Evolutionary conservation across 2,329 filamentous ascomycete species (phyloP).

Genomic region (Scleromitrula shiraiana): DNA sequence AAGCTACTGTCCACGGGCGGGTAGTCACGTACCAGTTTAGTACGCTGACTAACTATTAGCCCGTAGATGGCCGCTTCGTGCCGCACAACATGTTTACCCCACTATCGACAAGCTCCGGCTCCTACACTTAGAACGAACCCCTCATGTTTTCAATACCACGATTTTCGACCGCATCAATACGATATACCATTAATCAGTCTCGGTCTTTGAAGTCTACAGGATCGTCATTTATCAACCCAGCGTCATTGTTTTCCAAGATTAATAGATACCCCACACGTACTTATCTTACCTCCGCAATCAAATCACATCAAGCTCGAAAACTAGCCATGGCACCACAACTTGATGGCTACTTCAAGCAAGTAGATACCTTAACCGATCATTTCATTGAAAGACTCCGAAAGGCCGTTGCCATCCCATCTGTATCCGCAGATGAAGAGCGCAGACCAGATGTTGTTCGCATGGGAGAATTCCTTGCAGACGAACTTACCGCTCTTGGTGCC

Average conservation of each 20-base stretch:
- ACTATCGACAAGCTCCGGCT: neutral
- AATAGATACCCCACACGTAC: neutral
- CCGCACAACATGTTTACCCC: neutral
- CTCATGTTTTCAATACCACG: slow-evolving; percentile 9
- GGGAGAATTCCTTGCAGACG: slow-evolving; percentile 80
- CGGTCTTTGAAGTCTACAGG: neutral
- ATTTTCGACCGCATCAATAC: slow-evolving; percentile 7
- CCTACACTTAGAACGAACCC: neutral
- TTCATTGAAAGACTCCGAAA: slow-evolving; percentile 88
- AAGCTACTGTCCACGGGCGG: no score
- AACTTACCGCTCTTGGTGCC: slow-evolving; percentile 78
- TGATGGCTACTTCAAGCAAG: slow-evolving; percentile 87
- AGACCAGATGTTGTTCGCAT: slow-evolving; percentile 92
- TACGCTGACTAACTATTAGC: neutral
- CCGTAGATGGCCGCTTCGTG: neutral
- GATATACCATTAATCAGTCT: neutral
- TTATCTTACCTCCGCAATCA: slow-evolving; percentile 24
- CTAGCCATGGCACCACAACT: slow-evolving; percentile 81
- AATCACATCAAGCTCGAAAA: slow-evolving; percentile 46
- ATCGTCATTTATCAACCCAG: neutral
- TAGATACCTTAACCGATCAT: slow-evolving; percentile 67
- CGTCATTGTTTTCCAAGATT: neutral
- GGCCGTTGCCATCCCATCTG: slow-evolving; percentile 91
- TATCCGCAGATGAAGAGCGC: slow-evolving; percentile 84
- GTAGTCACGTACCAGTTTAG: no score